Base-by-base conservation (phyloP, 306 rosid genomes). In the Quercus ilex region DNA sequence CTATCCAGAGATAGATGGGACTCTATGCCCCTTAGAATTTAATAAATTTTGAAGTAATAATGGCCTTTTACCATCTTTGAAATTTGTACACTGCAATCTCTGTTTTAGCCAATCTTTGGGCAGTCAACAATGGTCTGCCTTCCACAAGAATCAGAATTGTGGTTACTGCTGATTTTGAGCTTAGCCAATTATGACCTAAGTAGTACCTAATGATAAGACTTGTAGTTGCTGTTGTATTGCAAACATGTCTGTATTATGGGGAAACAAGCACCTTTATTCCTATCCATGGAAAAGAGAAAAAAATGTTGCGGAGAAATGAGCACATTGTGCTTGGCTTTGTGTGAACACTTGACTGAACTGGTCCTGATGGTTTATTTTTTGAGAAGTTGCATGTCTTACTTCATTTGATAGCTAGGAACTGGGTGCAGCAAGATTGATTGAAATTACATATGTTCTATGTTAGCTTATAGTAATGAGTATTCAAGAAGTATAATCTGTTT, bases 111-210 rank as follows among this genome's bases (percentile, higher is more conserved):
- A 5, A 43, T 56, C 43, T 69, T 69, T 65, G 56, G 73, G 69
- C 49, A 23, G 25, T 67, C 21, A 28, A 19, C 6, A 7, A 5
- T 30, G 33, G 71, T 60, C 25, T 68, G 43, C 25, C 19, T 7
- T 26, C 49, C 28, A 41, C 49, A 57, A 31, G 68, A 65, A 23
- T 19, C 8, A n/a, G 57, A 3, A 57, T 68, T 33, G 23, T 67
- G 51, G 13, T 43, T 43, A 43, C 51, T 7, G 51, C 51, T 43
- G 51, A 43, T 10, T 43, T 3, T 43, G 14, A 7, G 51, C 51
- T 43, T 43, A 43, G 51, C 51, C 51, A 43, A 26, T 59, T 64
- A 25, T 74, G 46, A 78, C 81, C 33, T 77, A 71, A 74, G 52
- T 78, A 25, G 74, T 14, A 68, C 51, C 51, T 11, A 43, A 43